Evolutionary conservation across 2,329 filamentous ascomycete genomes (phyloP).

Genomic region (Monosporascus sp.): DNA sequence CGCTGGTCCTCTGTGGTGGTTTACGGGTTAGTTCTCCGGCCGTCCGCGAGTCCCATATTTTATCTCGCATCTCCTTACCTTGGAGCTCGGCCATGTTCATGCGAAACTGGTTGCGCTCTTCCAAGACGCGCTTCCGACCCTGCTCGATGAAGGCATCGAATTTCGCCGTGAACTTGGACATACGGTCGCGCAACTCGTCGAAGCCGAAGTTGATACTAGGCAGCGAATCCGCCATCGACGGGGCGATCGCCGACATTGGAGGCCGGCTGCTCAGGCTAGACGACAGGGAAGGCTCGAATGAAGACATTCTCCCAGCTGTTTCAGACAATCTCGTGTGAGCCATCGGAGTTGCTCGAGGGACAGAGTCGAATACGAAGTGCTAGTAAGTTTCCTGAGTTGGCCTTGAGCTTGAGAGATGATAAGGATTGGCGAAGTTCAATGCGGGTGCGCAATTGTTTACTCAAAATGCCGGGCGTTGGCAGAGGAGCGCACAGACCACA

Average conservation of each 20-base stretch:
- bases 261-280: slow-evolving; percentile 53
- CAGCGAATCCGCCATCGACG: slow-evolving; percentile 70
- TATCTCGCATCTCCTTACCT: slow-evolving; percentile 49
- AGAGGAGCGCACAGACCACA: background rate
- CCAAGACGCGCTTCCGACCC: slow-evolving; percentile 80
- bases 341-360: background rate
- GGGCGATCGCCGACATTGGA: slow-evolving; percentile 50
- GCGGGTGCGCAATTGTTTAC: background rate
- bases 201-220: slow-evolving; percentile 94
- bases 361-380: background rate
- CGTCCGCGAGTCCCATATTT: background rate
- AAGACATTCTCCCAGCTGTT: slow-evolving; percentile 38
- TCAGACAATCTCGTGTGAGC: background rate
- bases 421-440: background rate
- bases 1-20: slow-evolving; percentile 71
- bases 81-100: slow-evolving; percentile 85
- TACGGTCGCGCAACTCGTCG: slow-evolving; percentile 89
- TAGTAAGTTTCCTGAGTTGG: background rate
- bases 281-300: slow-evolving; percentile 66
- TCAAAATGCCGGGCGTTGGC: background rate
- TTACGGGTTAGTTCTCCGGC: too few relatives aligned
- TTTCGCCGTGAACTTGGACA: slow-evolving; percentile 83
- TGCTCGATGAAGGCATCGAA: slow-evolving; percentile 95
- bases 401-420: background rate
- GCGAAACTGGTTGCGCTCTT: slow-evolving; percentile 90